phyloP scores from a whole-genome alignment of 148 eudicot species.

The Talinum fruticosum region DNA sequence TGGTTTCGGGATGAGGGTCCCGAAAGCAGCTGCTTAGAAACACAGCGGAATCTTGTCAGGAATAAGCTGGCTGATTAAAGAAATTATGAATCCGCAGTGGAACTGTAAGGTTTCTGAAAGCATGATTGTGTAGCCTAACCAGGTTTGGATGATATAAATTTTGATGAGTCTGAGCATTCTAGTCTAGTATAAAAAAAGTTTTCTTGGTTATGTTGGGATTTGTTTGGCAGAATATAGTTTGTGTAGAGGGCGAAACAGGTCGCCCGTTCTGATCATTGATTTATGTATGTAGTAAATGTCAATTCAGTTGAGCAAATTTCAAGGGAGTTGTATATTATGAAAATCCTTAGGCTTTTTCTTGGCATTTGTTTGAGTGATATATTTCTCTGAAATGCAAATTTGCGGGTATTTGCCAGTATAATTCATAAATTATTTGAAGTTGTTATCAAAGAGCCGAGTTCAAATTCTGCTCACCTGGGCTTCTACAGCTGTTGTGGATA shows the following conservation, averaged over 20 bases:
- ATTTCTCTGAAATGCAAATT: background rate
- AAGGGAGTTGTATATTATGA: background rate
- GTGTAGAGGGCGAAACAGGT: background rate
- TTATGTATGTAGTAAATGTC: background rate
- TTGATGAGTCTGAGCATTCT: background rate
- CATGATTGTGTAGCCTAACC: background rate
- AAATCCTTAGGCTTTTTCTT: background rate
- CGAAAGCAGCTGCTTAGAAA: conserved; percentile 43
- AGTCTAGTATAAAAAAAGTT: background rate
- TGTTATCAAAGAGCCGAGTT: too few relatives aligned
- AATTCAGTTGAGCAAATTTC: background rate
- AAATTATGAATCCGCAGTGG: background rate
- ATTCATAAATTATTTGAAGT: too few relatives aligned
- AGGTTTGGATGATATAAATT: conserved; percentile 1
- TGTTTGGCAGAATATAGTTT: conserved; percentile 14
- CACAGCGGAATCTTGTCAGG: background rate
- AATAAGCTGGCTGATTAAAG: background rate
- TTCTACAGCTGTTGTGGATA: too few relatives aligned
- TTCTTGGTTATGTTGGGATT: conserved; percentile 7
- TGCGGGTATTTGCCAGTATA: too few relatives aligned
- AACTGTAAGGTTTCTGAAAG: background rate
- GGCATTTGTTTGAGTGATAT: conserved; percentile 1
- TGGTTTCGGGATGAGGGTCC: conserved; percentile 92
- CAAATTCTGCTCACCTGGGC: too few relatives aligned
- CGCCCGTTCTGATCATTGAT: background rate